These are phyloP conservation scores for Lepiota venenata DNA, from an alignment of 768 basidiomycete species.

Conservation along the genomic window DNA sequence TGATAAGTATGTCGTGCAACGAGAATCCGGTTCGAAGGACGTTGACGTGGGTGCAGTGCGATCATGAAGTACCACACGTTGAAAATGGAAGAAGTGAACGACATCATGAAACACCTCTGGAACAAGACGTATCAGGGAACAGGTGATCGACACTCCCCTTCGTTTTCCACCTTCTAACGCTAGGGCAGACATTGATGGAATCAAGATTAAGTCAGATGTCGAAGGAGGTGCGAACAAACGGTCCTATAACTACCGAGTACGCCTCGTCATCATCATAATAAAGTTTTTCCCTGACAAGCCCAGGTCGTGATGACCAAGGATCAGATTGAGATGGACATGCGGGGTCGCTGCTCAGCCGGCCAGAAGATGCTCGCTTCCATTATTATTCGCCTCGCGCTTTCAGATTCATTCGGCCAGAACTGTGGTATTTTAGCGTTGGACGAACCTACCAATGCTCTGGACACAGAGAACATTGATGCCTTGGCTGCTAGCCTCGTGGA, in stretches of 20 bases:
- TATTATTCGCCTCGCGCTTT: constrained; percentile 94
- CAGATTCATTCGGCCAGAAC: constrained; percentile 96
- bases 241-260: constrained; percentile 94
- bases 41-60: constrained; percentile 50
- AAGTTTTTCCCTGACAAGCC: constrained; percentile 8
- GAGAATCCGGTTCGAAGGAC: constrained; percentile 7
- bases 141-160: constrained; percentile 43
- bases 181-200: constrained; percentile 91
- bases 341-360: constrained; percentile 95
- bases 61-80: constrained; percentile 98
- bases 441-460: constrained; percentile 97
- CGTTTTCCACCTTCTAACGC: constrained; percentile 5
- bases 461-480: constrained; percentile 94
- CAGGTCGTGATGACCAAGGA: constrained; percentile 99
- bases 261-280: constrained; percentile 20
- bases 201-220: constrained; percentile 90
- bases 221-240: constrained; percentile 89
- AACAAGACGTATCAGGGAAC: constrained; percentile 99
- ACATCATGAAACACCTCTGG: constrained; percentile 96
- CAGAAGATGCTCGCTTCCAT: constrained; percentile 99
- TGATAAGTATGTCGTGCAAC: constrained; percentile 68
- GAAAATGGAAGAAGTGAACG: constrained; percentile 99
- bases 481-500: constrained; percentile 89
- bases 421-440: constrained; percentile 97
- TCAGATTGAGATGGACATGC: constrained; percentile 99